phyloP scores from a whole-genome alignment of 2,329 filamentous ascomycete species.

The Pseudogymnoascus sp. region DNA sequence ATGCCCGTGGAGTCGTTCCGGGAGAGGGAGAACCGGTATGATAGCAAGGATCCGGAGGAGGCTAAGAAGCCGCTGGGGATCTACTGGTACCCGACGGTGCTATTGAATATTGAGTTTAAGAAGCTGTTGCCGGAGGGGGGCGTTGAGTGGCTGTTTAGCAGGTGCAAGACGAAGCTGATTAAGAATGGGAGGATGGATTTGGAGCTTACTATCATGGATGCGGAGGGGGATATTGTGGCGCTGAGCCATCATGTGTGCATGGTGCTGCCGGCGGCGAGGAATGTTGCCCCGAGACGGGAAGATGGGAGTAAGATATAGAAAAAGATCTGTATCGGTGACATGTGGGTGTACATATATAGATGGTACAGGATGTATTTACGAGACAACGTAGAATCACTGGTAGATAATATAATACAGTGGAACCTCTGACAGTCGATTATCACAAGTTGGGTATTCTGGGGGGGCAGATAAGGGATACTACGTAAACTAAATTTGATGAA shows the following conservation, averaged over 20 bases:
- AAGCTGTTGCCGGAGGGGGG: constrained; percentile 59
- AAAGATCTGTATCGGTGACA: not conserved
- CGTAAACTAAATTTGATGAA: too few species aligned
- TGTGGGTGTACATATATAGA: not conserved
- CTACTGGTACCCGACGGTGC: constrained; percentile 47
- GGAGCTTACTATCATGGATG: constrained; percentile 61
- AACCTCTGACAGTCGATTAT: not conserved
- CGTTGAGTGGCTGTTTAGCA: constrained; percentile 63
- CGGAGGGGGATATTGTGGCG: constrained; percentile 55
- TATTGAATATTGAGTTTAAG: constrained; percentile 71
- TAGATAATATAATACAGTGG: not conserved
- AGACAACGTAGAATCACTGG: not conserved
- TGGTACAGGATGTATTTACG: not conserved
- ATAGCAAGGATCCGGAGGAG: constrained; percentile 15
- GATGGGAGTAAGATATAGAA: constrained; percentile 16
- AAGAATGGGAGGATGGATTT: constrained; percentile 67
- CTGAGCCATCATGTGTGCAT: constrained; percentile 61
- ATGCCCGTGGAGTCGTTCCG: constrained; percentile 50
- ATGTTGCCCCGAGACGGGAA: constrained; percentile 31
- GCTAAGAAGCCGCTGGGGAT: constrained; percentile 26
- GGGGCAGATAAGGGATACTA: too few species aligned
- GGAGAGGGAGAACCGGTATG: constrained; percentile 25
- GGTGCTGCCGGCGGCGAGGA: constrained; percentile 55
- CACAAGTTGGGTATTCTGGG: too few species aligned
- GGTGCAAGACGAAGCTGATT: constrained; percentile 58